Base-by-base conservation (phyloP, 2,329 filamentous ascomycete genomes). In the Amauroascus verrucosus region DNA sequence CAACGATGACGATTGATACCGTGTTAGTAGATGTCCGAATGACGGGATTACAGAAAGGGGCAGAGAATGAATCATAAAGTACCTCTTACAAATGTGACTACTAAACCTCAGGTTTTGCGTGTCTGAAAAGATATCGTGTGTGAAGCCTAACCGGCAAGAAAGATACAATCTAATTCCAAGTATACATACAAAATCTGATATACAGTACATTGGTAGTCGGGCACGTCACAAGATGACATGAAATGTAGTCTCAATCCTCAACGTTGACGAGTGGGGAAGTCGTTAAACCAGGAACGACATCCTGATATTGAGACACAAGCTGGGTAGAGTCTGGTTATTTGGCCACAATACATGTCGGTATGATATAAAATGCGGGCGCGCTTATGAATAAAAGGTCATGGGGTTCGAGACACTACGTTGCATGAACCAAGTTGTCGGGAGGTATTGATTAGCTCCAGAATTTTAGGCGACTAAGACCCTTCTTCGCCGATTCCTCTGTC, bases 381-480 rank as follows among this genome's bases (percentile, higher is more conserved):
- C 2, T 41, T 24, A 41, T 41, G 35, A 4, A n/a, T 3, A 43
- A 20, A 24, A 24, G 13, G 20, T 22, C 18, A 18, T 20, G 20
- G 37, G 16, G 16, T 6, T 11, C 28, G 28, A 32, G n/a, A n/a
- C n/a, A n/a, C n/a, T n/a, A n/a, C n/a, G n/a, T n/a, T n/a, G n/a
- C n/a, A n/a, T n/a, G n/a, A n/a, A n/a, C n/a, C n/a, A n/a, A n/a
- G n/a, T n/a, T n/a, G n/a, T 37, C 11, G 33, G 11, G 33, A 13
- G 14, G 14, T 5, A 5, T 48, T 53, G 22, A 48, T 20, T 48
- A 45, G 28, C 51, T 49, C 56, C 56, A 58, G 45, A 58, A 58
- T 47, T 56, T 58, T 45, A 56, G 48, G 14, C 53, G 51, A 20
- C 26, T 48, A n/a, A 58, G 52, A 22, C 52, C 54, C 37, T 48